Base-by-base conservation (phyloP, 2,329 filamentous ascomycete genomes). In the Hymenoscyphus fraxineus region DNA sequence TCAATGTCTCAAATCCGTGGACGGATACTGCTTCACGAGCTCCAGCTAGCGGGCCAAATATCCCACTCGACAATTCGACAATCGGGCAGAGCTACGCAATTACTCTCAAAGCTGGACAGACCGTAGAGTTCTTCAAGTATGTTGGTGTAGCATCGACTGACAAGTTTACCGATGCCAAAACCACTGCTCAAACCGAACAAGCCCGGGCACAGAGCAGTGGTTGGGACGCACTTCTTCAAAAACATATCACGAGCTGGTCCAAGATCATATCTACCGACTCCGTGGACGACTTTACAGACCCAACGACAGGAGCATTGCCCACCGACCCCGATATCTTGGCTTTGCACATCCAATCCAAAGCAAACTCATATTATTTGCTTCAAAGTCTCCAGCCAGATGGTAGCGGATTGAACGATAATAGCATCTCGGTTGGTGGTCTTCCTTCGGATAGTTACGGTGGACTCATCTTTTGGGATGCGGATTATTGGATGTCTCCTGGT, bases 91-190 rank as follows among this genome's bases (percentile, higher is more conserved):
- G 83, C 7, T 81, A 85, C 55, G 74, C 79, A 10, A 79, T 89
- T 35, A 77, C 75, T 1, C 77, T 91, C 6, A 77, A 76, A 38
- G 81, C 82, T 2, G 83, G 84, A 1, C 72, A 83, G 67, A 80
- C 81, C 0, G 79, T 84, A 2, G 83, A 80, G 1, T 76, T 91
- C 57, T 83, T 81, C 58, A 92, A 92, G 71, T 91, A 83, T 68
- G 81, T 92, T 16, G 89, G 89, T 35, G 83, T 81, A 59, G 88
- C 89, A 3, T 90, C 88, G 1, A 83, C 83, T 0, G 89, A 92
- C 74, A 88, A 87, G 0, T 92, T 91, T 71, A 66, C 77, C 0
- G 77, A 88, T 66, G 83, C 88, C 0, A 78, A 83, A 64, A 70
- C 74, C 22, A 79, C 81, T 1, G 89, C 89, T 1, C 79, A 80